A percentile compares a stretch with the other conserved stretches of the same genome.
Conservation (phyloP, 2,329 filamentous ascomycete genomes). For the Aspergillus felis region DNA sequence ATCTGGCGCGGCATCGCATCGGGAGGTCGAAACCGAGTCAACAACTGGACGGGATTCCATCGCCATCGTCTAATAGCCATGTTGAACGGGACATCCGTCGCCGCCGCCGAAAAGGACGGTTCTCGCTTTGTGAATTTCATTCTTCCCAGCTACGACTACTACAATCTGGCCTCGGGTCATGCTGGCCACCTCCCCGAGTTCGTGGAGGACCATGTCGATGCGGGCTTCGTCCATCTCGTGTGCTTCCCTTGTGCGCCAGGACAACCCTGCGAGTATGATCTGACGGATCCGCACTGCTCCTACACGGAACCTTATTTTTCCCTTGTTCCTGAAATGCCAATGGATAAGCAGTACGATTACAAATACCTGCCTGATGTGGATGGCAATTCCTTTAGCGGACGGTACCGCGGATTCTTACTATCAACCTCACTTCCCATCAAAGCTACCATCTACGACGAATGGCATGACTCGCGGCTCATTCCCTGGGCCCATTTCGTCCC, state of each 20-base stretch:
- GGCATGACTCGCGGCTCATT: constrained; percentile 71
- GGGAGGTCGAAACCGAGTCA: constrained; percentile 43
- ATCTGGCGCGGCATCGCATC: constrained; percentile 49
- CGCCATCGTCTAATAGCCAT: constrained; percentile 71
- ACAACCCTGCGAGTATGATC: too few relatives aligned
- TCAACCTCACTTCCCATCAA: constrained; percentile 72
- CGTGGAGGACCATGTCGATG: constrained; percentile 38
- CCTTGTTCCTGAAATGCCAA: constrained; percentile 24
- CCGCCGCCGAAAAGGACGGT: constrained; percentile 43
- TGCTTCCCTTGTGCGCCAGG: constrained; percentile 43
- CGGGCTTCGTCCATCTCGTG: constrained; percentile 42
- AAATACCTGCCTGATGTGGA: constrained; percentile 76
- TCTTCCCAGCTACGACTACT: constrained; percentile 38
- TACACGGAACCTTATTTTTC: constrained; percentile 44
- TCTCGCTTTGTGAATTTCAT: constrained; percentile 28
- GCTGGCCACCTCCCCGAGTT: constrained; percentile 37
- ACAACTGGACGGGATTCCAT: constrained; percentile 70
- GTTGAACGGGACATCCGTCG: constrained; percentile 62
- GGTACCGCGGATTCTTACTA: constrained; percentile 65
- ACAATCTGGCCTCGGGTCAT: constrained; percentile 31
- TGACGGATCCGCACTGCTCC: constrained; percentile 34
- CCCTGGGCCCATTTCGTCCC: constrained; percentile 80
- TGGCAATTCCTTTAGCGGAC: constrained; percentile 67
- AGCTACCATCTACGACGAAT: constrained; percentile 72
- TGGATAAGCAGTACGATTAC: constrained; percentile 43